Evolutionary conservation across 176 grass and related monocot species (phyloP), one percentile per base, ranked within the genome.

Genomic region (Bonia amplexicaulis): DNA sequence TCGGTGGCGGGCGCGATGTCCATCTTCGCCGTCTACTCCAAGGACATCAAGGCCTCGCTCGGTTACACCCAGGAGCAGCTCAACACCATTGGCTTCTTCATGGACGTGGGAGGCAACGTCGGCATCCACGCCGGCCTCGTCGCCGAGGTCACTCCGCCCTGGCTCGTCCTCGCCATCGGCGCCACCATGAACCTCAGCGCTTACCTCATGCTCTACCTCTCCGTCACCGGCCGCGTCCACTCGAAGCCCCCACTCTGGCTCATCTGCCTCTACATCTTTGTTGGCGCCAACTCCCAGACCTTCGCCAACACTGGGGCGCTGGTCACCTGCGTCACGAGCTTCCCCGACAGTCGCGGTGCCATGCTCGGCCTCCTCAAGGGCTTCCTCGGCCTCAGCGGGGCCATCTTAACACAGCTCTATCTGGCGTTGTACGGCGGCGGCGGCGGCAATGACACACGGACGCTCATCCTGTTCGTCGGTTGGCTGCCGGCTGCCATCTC

Each of bases 341-440:
- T 97, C 73, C 92, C 95, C 0, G 90, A 92, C 84, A 82, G 78
- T 78, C 90, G 92, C 22, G 92, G 92, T 35, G 77, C 81, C 54
- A 80, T 97, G 81, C 95, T 97, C 9, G 95, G 95, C 3, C 23
- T 97, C 4, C 92, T 97, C 77, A 97, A 94, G 70, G 95, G 35
- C 7, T 97, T 94, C 49, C 86, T 97, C 41, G 95, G 95, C 14
- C 92, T 97, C 79, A 94, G 90, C 42, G 92, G 95, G 3, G 95
- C 92, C 16, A 85, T 92, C 23, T 97, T 86, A 88, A 94, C 95
- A 0, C 92, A 97, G 87, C 83, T 97, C 44, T 94, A 97, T 68
- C 54, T 89, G 35, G 84, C 95, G 35, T 66, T 97, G 84, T 97
- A 94, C 66, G 94, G 87, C 16, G 60, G 22, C 66, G 68, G 77